Percentiles rank a stretch among this genome's conserved stretches.
phyloP scores from a whole-genome alignment of 495 filamentous ascomycete species.

The Penicillium bovifimosum region DNA sequence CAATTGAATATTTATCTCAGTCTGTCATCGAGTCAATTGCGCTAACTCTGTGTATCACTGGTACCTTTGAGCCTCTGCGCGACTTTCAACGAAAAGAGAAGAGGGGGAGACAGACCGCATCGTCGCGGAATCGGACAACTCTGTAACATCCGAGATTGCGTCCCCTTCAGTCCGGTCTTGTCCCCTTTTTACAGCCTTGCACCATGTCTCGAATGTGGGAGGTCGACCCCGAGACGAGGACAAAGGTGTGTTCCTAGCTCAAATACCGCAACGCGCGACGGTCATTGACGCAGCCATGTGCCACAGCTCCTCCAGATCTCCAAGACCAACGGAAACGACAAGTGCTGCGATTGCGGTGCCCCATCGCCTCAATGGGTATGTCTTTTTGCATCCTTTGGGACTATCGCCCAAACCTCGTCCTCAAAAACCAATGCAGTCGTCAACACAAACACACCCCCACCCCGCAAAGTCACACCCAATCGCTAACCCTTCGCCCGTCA shows the following conservation, averaged over 20 bases:
- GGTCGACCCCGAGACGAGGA: conserved; percentile 91
- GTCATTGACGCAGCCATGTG: conserved; percentile 11
- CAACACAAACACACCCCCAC: background rate
- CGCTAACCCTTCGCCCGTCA: background rate
- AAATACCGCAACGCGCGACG: background rate
- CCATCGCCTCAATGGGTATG: conserved; percentile 88
- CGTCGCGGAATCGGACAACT: background rate
- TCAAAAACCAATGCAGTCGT: background rate
- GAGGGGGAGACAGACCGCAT: background rate
- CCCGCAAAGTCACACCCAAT: conserved; percentile 6
- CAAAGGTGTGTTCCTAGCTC: conserved; percentile 58
- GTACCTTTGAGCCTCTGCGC: background rate
- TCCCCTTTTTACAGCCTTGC: conserved; percentile 8
- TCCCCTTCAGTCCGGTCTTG: background rate
- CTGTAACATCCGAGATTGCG: background rate
- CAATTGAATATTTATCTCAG: conserved; percentile 5
- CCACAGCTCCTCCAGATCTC: conserved; percentile 78
- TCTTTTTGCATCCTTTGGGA: conserved; percentile 1
- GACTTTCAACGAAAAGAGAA: background rate
- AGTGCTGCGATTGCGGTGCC: conserved; percentile 89
- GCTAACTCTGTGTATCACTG: background rate
- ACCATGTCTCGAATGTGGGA: conserved; percentile 79
- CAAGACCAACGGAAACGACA: conserved; percentile 76
- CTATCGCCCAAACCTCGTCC: background rate
- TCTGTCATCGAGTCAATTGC: background rate